Evolutionary conservation across 2,329 filamentous ascomycete genomes (phyloP), one percentile per base, ranked within the genome.

Genomic region (Rhinocladiella similis): DNA sequence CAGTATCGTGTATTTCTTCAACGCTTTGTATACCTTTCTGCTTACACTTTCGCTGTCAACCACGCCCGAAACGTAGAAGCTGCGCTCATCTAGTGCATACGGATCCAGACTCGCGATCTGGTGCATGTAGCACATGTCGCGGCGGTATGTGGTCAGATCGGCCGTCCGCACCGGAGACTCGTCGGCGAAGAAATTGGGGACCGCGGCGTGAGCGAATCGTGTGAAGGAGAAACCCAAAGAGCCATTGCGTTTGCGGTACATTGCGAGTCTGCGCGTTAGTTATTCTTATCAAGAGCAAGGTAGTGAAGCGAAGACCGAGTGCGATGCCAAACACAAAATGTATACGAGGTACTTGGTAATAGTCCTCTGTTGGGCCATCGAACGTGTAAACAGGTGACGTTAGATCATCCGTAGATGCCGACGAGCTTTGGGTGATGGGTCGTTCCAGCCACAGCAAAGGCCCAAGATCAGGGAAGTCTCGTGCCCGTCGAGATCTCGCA

Each of bases 111-210:
- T 56, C 9, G 61, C 47, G 47, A 63, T 50, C 19, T 63, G 61
- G 35, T 63, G 61, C 47, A 56, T 56, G 50, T 63, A 63, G 54
- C 55, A 56, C 58, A 63, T 61, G 50, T 63, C 61, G 25, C 47
- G 55, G 6, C 57, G 58, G 36, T 41, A 48, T 29, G 19, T n/a
- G 19, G 38, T 47, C 52, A 58, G 49, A 33, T 56, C 47, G 29
- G 29, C 39, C 7, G 33, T 54, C 14, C 18, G 41, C 2, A 53
- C 36, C 3, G 47, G 53, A 0, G 46, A 41, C 9, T 45, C 48
- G 35, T 59, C 51, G 3, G 46, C 58, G 33, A 58, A 58, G 39
- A 63, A 56, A 36, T 56, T 63, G 3, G 61, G 61, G 10, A 63
- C 55, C 13, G 52, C 58, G 9, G 46, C 57, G 38, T 63, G 51